Base-by-base conservation (phyloP, 2,329 filamentous ascomycete species). In the Fusarium citri region DNA sequence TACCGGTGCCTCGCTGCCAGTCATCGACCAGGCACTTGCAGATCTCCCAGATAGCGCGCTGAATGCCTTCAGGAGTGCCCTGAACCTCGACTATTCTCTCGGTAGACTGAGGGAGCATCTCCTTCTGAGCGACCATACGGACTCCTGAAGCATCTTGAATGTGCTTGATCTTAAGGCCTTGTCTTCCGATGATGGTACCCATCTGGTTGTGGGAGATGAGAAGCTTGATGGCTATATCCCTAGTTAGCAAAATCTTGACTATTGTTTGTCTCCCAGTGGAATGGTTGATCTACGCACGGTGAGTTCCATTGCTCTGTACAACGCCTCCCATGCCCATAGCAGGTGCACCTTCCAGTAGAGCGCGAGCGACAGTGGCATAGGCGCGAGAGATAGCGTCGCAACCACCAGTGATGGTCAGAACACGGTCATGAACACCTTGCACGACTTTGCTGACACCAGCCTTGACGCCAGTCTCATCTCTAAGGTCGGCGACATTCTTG, bases 131-230 rank as follows among this genome's bases (percentile, higher is more conserved):
- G 50, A 99, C 94, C 96, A 99, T 99, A 78, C 96, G 94, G 63
- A 98, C 96, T 71, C 94, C 94, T 8, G 96, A 98, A 30, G 90
- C 91, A 80, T 99, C 96, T 81, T 99, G 96, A 74, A 99, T 99
- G 80, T 98, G 93, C 88, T 99, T 99, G 87, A 99, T 99, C 87
- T 98, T 99, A 73, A 98, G 87, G 64, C 96, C 96, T 80, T 97
- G 93, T 72, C 94, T 91, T 76, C 96, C 96, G 78, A 99, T 99
- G 83, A 99, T 98, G 76, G 96, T 99, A 68, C 96, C 96, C 96
- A 99, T 99, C 83, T 99, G 96, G 81, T 98, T 98, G 85, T 99
- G 95, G 34, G 96, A 99, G 81, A 99, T 98, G 79, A 99, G 91
- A 31, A 99, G 91, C 79, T 97, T 97, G 81, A 99, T 93, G 66